Evolutionary conservation across 352 stramenopile species (phyloP), one percentile per base, ranked within the genome.

Genomic region (Globisporangium acanthophoron): DNA sequence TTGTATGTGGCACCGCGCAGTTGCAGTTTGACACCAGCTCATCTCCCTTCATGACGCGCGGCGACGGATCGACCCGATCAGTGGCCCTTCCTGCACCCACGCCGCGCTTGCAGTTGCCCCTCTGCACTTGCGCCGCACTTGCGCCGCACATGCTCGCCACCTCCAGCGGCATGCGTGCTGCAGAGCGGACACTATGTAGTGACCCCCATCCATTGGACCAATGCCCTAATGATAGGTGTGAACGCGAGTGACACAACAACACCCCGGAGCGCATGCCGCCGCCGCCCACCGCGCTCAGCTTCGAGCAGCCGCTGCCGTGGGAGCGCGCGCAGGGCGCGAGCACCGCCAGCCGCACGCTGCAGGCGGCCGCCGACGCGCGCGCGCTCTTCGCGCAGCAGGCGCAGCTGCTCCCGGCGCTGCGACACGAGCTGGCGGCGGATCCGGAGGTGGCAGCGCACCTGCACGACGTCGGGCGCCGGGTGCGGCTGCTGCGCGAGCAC

Each of bases 391-490:
- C 69, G 31, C 74, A 80, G 62, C 80, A 90, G 56, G 56, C 82
- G 43, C 65, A 71, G 59, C 53, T 87, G 6, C 66, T 87, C 40
- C 76, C 79, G n/a, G 67, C 74, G 37, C 54, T 90, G 33, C 58
- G 71, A n/a, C 69, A 83, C 11, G 80, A 88, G 13, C 71, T 76
- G 58, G 49, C 48, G 11, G 31, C 71, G 41, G 68, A 87, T 46
- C 67, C 71, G 4, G 64, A 49, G 27, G 59, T 55, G 15, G 65
- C 55, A 3, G 66, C 79, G 47, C 80, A 87, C 53, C 56, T 93
- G 44, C 73, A 83, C 27, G 71, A 90, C 37, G 71, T 93, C 16
- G 80, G 83, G 1, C 71, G 73, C 3, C 74, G 71, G 21, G 71
- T 85, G 52, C 61, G 75, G 44, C 73, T 90, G 21, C 58, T 91